These are phyloP conservation scores for Rhododendron griersonianum DNA, from an alignment of 148 eudicot genomes.

Conservation along the genomic window DNA sequence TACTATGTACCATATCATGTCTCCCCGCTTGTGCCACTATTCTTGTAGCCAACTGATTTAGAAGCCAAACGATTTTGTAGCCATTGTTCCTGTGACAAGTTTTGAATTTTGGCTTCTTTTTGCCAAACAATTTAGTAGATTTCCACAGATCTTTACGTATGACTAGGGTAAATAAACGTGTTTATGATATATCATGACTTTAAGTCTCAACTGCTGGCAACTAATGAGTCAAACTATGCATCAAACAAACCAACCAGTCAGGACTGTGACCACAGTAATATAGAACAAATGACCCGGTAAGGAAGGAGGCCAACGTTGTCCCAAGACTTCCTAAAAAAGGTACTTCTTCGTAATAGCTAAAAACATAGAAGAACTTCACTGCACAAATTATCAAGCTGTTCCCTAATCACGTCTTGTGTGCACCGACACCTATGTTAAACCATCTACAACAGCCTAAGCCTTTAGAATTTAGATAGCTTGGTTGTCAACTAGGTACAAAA, in stretches of 20 bases:
- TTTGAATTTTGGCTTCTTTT: not conserved
- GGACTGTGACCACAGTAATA: not conserved
- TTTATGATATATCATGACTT: not conserved
- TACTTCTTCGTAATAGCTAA: not conserved
- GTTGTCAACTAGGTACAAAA: not conserved
- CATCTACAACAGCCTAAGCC: too few species aligned
- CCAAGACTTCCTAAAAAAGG: slow-evolving; percentile 3
- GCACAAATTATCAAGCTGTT: not conserved
- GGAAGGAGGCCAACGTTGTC: not conserved
- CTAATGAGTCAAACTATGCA: not conserved
- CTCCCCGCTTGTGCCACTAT: not conserved
- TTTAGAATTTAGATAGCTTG: not conserved
- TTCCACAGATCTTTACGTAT: not conserved
- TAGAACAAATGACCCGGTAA: not conserved
- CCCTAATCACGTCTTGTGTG: not conserved
- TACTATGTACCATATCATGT: not conserved
- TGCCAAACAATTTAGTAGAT: not conserved
- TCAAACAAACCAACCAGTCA: not conserved
- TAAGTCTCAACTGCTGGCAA: not conserved
- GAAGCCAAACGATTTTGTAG: not conserved
- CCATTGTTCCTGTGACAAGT: not conserved
- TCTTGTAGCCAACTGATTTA: not conserved
- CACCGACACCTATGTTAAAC: too few species aligned
- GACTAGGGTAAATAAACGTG: not conserved
- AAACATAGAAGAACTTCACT: not conserved